A percentile compares a stretch with the other conserved stretches of the same genome.
phyloP scores from a whole-genome alignment of 2,329 filamentous ascomycete species.

The Epichloe brachyelytri region DNA sequence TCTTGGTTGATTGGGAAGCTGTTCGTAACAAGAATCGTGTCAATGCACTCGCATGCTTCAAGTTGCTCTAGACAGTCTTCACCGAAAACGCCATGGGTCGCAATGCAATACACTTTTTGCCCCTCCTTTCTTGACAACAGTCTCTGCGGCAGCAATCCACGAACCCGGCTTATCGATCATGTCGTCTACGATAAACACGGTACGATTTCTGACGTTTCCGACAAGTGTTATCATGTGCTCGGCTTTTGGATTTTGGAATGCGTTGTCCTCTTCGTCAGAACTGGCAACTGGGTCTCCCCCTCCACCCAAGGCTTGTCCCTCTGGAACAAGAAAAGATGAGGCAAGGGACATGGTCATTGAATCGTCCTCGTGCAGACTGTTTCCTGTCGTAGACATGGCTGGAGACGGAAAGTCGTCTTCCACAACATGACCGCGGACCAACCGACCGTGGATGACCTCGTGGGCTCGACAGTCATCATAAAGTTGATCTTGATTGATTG shows the following conservation, averaged over 20 bases:
- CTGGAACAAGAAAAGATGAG: slow-evolving; percentile 66
- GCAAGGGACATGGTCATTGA: slow-evolving; percentile 69
- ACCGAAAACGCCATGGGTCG: slow-evolving; percentile 90
- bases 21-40: slow-evolving; percentile 90
- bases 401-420: slow-evolving; percentile 85
- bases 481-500: slow-evolving; percentile 28
- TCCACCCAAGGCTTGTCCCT: slow-evolving; percentile 60
- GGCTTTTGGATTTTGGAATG: slow-evolving; percentile 63
- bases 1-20: slow-evolving; percentile 82
- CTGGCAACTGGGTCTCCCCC: slow-evolving; percentile 71
- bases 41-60: slow-evolving; percentile 84
- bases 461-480: slow-evolving; percentile 72
- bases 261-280: slow-evolving; percentile 87
- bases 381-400: slow-evolving; percentile 53
- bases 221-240: slow-evolving; percentile 98
- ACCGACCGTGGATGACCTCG: slow-evolving; percentile 81
- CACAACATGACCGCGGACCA: slow-evolving; percentile 90
- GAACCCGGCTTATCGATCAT: slow-evolving; percentile 97
- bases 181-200: slow-evolving; percentile 92
- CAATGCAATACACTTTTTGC: slow-evolving; percentile 95
- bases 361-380: slow-evolving; percentile 56
- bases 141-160: slow-evolving; percentile 96
- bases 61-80: slow-evolving; percentile 81
- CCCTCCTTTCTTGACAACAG: slow-evolving; percentile 80
- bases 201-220: slow-evolving; percentile 76